Conservation (phyloP, 2,329 filamentous ascomycete genomes). For the Biscogniauxia marginata region DNA sequence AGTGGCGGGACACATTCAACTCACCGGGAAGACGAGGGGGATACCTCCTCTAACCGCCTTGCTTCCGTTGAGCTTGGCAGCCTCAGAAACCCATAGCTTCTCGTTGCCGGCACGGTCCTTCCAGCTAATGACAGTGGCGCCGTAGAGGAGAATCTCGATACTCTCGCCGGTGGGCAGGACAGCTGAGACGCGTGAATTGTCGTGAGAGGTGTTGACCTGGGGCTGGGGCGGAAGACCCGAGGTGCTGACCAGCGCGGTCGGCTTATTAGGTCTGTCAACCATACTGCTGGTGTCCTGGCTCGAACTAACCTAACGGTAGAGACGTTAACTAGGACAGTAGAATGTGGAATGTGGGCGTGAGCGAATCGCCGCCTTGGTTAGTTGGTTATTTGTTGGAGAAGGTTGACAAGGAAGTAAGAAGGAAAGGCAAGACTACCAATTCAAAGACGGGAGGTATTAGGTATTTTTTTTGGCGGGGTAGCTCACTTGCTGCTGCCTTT, state of each 20-base stretch:
- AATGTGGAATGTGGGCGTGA: too few relatives aligned
- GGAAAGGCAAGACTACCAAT: not conserved
- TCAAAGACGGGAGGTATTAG: constrained; percentile 1
- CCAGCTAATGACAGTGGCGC: constrained; percentile 92
- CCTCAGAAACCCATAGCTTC: constrained; percentile 83
- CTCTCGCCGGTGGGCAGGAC: constrained; percentile 82
- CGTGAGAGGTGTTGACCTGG: constrained; percentile 71
- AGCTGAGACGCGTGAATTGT: constrained; percentile 72
- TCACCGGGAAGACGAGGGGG: constrained; percentile 87
- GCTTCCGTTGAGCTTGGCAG: constrained; percentile 76
- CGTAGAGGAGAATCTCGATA: constrained; percentile 82
- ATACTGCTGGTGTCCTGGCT: constrained; percentile 37
- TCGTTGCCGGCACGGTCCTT: constrained; percentile 76
- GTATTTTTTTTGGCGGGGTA: not conserved
- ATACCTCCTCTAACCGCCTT: constrained; percentile 92
- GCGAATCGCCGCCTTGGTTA: too few relatives aligned
- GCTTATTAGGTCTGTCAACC: constrained; percentile 86
- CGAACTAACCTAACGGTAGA: not conserved
- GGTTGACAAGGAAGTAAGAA: not conserved
- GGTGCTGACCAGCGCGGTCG: constrained; percentile 71
- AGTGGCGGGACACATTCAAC: constrained; percentile 31
- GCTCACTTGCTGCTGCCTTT: not conserved
- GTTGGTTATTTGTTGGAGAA: too few relatives aligned
- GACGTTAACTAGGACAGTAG: too few relatives aligned
- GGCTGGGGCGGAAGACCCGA: constrained; percentile 73